Base-by-base conservation (phyloP, 139 green algal species). In the Chlorella vulgaris region DNA sequence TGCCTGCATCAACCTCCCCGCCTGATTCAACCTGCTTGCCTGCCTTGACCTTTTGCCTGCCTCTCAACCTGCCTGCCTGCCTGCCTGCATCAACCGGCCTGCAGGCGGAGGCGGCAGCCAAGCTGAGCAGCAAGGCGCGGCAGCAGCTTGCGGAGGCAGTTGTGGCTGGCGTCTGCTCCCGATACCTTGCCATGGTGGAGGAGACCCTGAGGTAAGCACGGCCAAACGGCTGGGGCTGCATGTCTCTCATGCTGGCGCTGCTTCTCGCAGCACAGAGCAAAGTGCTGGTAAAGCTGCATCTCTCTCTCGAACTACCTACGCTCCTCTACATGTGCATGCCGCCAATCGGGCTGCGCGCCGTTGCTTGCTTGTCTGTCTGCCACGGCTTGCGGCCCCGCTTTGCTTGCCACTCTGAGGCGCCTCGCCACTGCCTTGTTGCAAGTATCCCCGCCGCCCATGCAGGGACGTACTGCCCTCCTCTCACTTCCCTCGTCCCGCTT, bases 171-270 rank as follows among this genome's bases (percentile, higher is more conserved):
- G 89, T 94, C 21, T 81, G 69, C 38, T 29, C 36, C 38, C 82
- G 77, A 5, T 96, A 89, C 83, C 80, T 84, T 7, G 69, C 84
- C 50, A 80, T 92, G 74, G 92, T 91, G 1, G 80, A 90, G 26
- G 95, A 98, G 68, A 92, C 97, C 66, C 87, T 98, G 21, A 86
- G 70, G 70, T 78, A 31, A 2, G 40, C 47, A 15, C 15, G 47
- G 10, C 15, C 47, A 24, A 58, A 58, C 47, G 10, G 10, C 47
- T 21, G 28, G 55, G 55, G 55, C 55, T 21, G 5, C 55, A 15
- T 65, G 55, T 65, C 5, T 65, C 47, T 55, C 47, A 15, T n/a
- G n/a, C n/a, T n/a, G n/a, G n/a, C n/a, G n/a, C n/a, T n/a, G n/a
- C n/a, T n/a, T n/a, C n/a, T n/a, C n/a, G n/a, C n/a, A n/a, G n/a